Evolutionary conservation across 2,329 filamentous ascomycete species (phyloP), one percentile per base, ranked within the genome.

Genomic region (Arthrinium phaeospermum): DNA sequence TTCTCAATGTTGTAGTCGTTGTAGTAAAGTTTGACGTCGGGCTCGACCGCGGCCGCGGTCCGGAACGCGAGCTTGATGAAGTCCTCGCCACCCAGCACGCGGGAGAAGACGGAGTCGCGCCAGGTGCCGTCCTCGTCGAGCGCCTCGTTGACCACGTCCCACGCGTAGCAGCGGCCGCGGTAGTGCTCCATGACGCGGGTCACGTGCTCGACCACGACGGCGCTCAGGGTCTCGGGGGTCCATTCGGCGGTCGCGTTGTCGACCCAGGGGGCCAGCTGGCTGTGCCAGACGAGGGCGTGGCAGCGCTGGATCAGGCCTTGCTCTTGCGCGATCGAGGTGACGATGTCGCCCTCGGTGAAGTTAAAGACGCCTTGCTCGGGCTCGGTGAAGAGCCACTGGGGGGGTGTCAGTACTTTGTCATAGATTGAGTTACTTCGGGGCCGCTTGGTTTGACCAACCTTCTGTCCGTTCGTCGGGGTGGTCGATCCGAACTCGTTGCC

Each of bases 71-170:
- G 81, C 68, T 83, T 82, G 77, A 91, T 85, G 79, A 88, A 91
- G 13, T 84, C 83, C 27, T 83, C 81, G 4, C 88, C 81, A 4
- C 88, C 88, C 27, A 90, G 84, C 27, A 85, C 82, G 30, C 85
- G 78, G 78, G 86, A 86, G 81, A 87, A 90, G 68, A 89, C 80
- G 46, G 79, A 81, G 72, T 84, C 76, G 71, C 86, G 83, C 75
- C 83, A 86, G 0, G 83, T 85, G 27, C 87, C 87, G 77, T 88
- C 85, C 72, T 90, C 88, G 71, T 89, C 85, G 71, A 90, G 83
- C 13, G 86, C 86, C 80, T 91, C 87, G 76, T 90, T 90, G 19
- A 89, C 84, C 1, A 90, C 87, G 72, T 90, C 87, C 87, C 87
- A 90, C n/a, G 84, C 83, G 75, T 86, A 85, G 78, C 87, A 88